phyloP scores from a whole-genome alignment of 345 rosid species.

The Corymbia maculata region DNA sequence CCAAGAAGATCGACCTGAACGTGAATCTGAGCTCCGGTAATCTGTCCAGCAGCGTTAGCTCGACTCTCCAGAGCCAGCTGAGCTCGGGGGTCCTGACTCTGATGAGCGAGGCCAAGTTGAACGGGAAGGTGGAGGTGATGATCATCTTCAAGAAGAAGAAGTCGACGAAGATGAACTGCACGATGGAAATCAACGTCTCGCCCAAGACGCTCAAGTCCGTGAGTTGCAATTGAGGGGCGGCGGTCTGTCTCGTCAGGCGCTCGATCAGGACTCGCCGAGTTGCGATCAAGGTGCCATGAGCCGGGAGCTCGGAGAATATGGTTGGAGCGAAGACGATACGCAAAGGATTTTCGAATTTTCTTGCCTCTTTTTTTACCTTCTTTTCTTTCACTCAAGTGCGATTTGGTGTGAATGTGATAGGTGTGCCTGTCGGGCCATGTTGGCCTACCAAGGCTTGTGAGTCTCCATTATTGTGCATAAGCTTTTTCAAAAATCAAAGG shows the following conservation, averaged over 20 bases:
- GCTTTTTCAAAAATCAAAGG: not conserved
- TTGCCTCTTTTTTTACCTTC: not conserved
- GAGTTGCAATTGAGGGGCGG: not conserved
- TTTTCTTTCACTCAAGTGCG: not conserved
- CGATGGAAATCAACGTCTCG: not conserved
- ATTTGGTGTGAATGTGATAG: not conserved
- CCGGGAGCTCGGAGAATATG: not conserved
- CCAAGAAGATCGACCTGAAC: constrained; percentile 2
- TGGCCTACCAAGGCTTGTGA: not conserved
- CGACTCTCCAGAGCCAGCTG: not conserved
- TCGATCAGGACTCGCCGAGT: not conserved
- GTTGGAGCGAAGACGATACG: not conserved
- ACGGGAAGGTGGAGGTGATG: constrained; percentile 5
- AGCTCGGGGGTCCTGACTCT: not conserved
- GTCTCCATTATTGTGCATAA: not conserved
- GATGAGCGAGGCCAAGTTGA: not conserved
- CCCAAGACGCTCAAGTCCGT: not conserved
- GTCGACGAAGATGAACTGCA: constrained; percentile 6
- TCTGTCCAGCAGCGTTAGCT: not conserved
- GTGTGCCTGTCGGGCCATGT: not conserved
- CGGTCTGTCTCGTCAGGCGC: not conserved
- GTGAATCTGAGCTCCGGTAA: not conserved
- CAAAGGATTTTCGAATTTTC: not conserved
- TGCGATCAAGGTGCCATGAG: not conserved
- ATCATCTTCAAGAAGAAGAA: constrained; percentile 11